A percentile compares a stretch with the other conserved stretches of the same genome.
Conservation (phyloP, 2,329 filamentous ascomycete species). For the Fusarium scirpi region DNA sequence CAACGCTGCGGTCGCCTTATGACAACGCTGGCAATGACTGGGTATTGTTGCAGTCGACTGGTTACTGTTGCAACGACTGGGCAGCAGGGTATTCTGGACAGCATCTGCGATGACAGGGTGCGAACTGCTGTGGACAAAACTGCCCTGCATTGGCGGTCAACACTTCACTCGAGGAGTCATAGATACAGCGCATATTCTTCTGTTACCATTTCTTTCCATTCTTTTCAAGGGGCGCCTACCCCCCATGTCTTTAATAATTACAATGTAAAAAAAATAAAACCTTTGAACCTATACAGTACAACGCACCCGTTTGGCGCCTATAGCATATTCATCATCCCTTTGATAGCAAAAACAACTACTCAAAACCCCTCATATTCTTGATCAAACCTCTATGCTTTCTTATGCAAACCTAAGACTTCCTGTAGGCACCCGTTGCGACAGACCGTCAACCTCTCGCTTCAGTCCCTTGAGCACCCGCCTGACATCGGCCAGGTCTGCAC, state of each 20-base stretch:
- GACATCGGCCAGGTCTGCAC: constrained; percentile 59
- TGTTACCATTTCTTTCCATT: constrained; percentile 39
- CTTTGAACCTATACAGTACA: constrained; percentile 47
- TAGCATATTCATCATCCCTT: constrained; percentile 47
- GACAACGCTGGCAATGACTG: constrained; percentile 1
- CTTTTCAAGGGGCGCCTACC: constrained; percentile 33
- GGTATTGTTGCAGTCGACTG: not conserved
- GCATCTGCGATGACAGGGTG: not conserved
- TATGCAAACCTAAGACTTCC: constrained; percentile 61
- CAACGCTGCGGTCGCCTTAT: constrained; percentile 19
- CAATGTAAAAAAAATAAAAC: constrained; percentile 40
- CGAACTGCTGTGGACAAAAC: not conserved
- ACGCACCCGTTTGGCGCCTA: constrained; percentile 48
- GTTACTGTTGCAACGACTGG: not conserved
- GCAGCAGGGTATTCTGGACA: not conserved
- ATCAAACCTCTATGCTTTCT: constrained; percentile 33
- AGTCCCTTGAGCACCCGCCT: constrained; percentile 57
- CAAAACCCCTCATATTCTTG: constrained; percentile 24
- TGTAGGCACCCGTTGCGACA: constrained; percentile 58
- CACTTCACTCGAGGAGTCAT: not conserved
- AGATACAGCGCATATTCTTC: not conserved
- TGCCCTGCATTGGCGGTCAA: constrained; percentile 6
- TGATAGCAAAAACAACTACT: constrained; percentile 42
- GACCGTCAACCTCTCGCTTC: constrained; percentile 58
- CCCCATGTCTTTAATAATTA: constrained; percentile 46